Percentiles rank a stretch among this genome's conserved stretches.
phyloP scores from a whole-genome alignment of 305 asterid genomes.

The Striga hermonthica region DNA sequence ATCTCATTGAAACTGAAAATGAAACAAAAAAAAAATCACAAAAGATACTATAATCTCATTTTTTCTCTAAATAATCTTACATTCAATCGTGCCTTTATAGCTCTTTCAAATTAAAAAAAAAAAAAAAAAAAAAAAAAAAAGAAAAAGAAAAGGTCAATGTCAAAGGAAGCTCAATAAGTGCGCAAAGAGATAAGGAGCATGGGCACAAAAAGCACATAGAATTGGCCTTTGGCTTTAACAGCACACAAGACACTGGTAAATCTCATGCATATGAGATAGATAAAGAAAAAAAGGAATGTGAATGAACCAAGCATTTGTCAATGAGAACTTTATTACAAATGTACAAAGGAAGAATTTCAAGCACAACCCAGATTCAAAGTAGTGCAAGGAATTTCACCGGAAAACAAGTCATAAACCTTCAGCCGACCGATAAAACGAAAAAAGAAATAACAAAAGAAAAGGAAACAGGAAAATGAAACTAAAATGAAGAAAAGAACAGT shows the following conservation, averaged over 20 bases:
- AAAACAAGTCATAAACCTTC: not conserved
- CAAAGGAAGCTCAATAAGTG: too few species aligned
- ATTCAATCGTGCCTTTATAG: not conserved
- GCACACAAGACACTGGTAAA: not conserved
- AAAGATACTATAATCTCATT: too few species aligned
- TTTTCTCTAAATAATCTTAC: too few species aligned
- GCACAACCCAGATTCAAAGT: slow-evolving; percentile 3
- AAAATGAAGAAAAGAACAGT: not conserved
- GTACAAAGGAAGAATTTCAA: not conserved
- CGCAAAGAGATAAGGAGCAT: too few species aligned
- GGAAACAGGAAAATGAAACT: not conserved
- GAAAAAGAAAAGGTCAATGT: not conserved
- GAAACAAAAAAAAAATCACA: too few species aligned
- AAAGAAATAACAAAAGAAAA: not conserved
- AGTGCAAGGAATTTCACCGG: slow-evolving; percentile 7
- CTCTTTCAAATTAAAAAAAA: not conserved
- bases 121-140: not conserved
- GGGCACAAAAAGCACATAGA: slow-evolving; percentile 13
- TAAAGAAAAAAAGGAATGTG: slow-evolving; percentile 10
- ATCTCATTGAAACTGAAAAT: too few species aligned
- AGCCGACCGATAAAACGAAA: too few species aligned
- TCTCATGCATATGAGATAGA: not conserved
- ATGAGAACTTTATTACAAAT: not conserved
- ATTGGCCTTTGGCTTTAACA: slow-evolving; percentile 1
- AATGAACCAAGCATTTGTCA: not conserved